These are phyloP conservation scores for Trichoderma citrinoviride DNA, from an alignment of 2,329 filamentous ascomycete genomes.

Conservation along the genomic window DNA sequence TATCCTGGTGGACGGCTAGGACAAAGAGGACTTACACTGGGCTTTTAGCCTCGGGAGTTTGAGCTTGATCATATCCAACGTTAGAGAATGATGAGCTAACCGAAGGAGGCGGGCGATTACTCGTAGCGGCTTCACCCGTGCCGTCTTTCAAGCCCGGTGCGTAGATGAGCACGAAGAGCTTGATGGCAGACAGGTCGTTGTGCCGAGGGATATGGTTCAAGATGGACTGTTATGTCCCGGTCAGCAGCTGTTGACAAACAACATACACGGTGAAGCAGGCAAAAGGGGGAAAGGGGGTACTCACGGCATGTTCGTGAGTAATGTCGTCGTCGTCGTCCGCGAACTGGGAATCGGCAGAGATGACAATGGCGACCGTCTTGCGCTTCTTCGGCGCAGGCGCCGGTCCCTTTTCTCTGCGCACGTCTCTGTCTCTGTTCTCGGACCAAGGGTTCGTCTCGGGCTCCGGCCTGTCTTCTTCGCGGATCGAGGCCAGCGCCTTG, in stretches of 20 bases:
- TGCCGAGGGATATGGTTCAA: constrained; percentile 82
- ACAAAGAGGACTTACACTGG: constrained; percentile 46
- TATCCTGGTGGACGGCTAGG: not conserved
- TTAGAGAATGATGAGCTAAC: constrained; percentile 83
- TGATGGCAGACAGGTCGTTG: constrained; percentile 68
- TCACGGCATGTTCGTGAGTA: constrained; percentile 77
- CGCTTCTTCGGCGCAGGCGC: constrained; percentile 48
- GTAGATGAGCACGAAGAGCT: constrained; percentile 87
- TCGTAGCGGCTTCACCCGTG: constrained; percentile 49
- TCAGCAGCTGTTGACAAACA: constrained; percentile 17
- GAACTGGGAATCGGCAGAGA: constrained; percentile 70
- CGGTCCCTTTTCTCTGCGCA: constrained; percentile 51
- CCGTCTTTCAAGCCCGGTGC: constrained; percentile 74
- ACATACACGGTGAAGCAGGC: constrained; percentile 1
- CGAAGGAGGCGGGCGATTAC: constrained; percentile 60
- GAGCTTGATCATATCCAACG: constrained; percentile 71
- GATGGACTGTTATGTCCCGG: constrained; percentile 59
- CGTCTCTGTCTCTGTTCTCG: constrained; percentile 79
- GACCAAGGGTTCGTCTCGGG: constrained; percentile 89
- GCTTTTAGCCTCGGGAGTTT: constrained; percentile 62
- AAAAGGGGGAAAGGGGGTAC: constrained; percentile 34
- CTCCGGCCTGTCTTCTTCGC: constrained; percentile 80
- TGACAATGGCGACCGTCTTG: constrained; percentile 82
- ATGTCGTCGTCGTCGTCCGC: constrained; percentile 58
- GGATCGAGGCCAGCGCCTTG: constrained; percentile 76